phyloP scores from a whole-genome alignment of 2,329 filamentous ascomycete genomes.

The Phyllosticta capitalensis region DNA sequence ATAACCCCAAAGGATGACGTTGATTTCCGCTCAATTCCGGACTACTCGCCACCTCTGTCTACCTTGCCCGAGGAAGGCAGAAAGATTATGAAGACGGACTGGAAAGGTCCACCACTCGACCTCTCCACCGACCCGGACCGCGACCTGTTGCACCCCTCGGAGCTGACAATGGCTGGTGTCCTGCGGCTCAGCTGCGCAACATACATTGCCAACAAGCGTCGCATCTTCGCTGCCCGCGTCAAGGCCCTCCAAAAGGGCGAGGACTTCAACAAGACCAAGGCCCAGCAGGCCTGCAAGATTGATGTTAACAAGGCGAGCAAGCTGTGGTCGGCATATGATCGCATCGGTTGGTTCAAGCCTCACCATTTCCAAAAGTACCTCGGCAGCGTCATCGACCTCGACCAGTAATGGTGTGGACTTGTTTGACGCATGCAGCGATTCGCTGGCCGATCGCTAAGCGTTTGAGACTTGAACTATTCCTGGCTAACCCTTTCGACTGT shows the following conservation, averaged over 20 bases:
- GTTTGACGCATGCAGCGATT: slow-evolving; percentile 6
- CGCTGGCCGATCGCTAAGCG: slow-evolving; percentile 7
- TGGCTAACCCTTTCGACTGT: neutral
- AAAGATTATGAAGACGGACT: slow-evolving; percentile 69
- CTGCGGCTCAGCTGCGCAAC: slow-evolving; percentile 77
- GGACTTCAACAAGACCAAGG: slow-evolving; percentile 90
- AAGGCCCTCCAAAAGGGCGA: slow-evolving; percentile 58
- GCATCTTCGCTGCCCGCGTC: slow-evolving; percentile 73
- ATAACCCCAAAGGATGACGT: slow-evolving; percentile 75
- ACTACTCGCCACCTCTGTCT: slow-evolving; percentile 61
- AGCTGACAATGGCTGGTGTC: slow-evolving; percentile 65
- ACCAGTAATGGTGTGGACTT: slow-evolving; percentile 3
- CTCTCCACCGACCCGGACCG: slow-evolving; percentile 62
- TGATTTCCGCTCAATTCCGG: slow-evolving; percentile 61
- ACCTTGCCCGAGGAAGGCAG: slow-evolving; percentile 53
- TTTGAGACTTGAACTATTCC: slow-evolving; percentile 6
- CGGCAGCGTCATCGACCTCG: slow-evolving; percentile 14
- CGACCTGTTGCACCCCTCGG: slow-evolving; percentile 65
- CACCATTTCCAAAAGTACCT: slow-evolving; percentile 40
- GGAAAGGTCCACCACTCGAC: slow-evolving; percentile 74
- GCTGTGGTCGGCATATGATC: slow-evolving; percentile 81
- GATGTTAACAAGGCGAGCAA: slow-evolving; percentile 97
- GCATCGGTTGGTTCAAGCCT: slow-evolving; percentile 69
- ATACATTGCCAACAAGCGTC: slow-evolving; percentile 85
- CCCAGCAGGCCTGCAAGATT: slow-evolving; percentile 94